phyloP scores from a whole-genome alignment of 2,329 filamentous ascomycete species.

The Ophiocordyceps sinensis region DNA sequence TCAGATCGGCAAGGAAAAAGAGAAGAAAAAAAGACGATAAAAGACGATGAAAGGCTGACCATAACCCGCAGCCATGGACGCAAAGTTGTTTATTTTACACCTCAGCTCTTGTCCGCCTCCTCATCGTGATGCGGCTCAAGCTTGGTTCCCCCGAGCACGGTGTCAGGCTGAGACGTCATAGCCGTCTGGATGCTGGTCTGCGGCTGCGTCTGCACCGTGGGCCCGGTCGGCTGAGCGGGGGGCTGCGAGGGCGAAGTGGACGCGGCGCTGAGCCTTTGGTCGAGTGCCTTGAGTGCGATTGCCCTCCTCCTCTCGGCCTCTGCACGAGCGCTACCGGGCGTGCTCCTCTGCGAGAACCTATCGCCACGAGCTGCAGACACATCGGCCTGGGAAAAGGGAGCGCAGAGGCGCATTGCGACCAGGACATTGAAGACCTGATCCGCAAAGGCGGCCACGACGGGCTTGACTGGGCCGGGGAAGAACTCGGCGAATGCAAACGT shows the following conservation, averaged over 20 bases:
- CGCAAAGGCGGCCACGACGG: slow-evolving; percentile 58
- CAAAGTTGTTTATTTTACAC: background rate
- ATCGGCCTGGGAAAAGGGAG: slow-evolving; percentile 71
- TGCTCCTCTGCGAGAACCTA: slow-evolving; percentile 34
- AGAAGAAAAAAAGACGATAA: background rate
- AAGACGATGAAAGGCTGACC: background rate
- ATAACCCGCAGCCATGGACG: background rate
- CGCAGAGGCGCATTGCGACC: slow-evolving; percentile 64
- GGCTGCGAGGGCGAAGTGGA: slow-evolving; percentile 14
- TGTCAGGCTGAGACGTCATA: slow-evolving; percentile 38
- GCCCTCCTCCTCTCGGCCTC: slow-evolving; percentile 85
- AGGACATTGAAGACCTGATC: slow-evolving; percentile 61
- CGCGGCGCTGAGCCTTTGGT: slow-evolving; percentile 82
- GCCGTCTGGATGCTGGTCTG: slow-evolving; percentile 40
- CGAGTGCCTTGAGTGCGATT: slow-evolving; percentile 77
- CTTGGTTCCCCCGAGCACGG: slow-evolving; percentile 53
- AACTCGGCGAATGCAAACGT: slow-evolving; percentile 94
- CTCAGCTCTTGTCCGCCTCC: slow-evolving; percentile 14
- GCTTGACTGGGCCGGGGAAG: slow-evolving; percentile 76
- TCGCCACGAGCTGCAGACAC: slow-evolving; percentile 61
- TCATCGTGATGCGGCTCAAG: slow-evolving; percentile 51
- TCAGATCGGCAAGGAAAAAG: too few relatives aligned
- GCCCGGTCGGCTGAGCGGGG: slow-evolving; percentile 29
- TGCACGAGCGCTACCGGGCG: slow-evolving; percentile 59
- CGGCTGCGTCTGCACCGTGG: slow-evolving; percentile 42